Conservation (phyloP, 1,284 basidiomycete species). For the Trichosporon faecale region DNA sequence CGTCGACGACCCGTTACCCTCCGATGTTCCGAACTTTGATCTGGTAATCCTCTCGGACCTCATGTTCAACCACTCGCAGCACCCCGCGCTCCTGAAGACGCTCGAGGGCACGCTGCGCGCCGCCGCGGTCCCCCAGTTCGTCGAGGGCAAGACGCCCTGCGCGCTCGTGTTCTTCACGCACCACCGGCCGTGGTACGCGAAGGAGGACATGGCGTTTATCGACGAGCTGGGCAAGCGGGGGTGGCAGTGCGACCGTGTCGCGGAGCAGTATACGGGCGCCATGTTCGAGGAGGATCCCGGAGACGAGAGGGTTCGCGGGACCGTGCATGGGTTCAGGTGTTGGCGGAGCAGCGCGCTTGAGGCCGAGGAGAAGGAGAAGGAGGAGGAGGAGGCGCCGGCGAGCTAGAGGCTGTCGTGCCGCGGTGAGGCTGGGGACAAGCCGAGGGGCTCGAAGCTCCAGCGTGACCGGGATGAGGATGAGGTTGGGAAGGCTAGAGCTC, state of each 20-base stretch:
- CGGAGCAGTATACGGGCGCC: slow-evolving; percentile 66
- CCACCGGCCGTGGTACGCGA: slow-evolving; percentile 79
- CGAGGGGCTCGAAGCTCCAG: background rate
- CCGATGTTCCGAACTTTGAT: slow-evolving; percentile 58
- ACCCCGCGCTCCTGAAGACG: slow-evolving; percentile 74
- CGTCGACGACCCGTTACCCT: background rate
- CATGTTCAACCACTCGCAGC: slow-evolving; percentile 60
- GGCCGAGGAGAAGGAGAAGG: slow-evolving; percentile 16
- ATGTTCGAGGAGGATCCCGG: slow-evolving; percentile 87
- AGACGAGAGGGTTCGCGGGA: slow-evolving; percentile 57
- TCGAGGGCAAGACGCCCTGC: slow-evolving; percentile 52
- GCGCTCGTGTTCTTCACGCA: slow-evolving; percentile 90
- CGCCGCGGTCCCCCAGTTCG: slow-evolving; percentile 39
- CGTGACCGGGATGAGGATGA: background rate
- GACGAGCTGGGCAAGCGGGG: slow-evolving; percentile 48
- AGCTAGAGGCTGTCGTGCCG: background rate
- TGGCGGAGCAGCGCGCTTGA: slow-evolving; percentile 30
- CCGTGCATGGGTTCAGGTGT: slow-evolving; percentile 62
- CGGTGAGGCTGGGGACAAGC: background rate
- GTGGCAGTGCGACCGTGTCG: slow-evolving; percentile 76
- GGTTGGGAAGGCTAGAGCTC: too few relatives aligned
- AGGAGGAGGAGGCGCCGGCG: background rate
- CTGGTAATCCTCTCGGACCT: slow-evolving; percentile 87
- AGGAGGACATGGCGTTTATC: slow-evolving; percentile 84
- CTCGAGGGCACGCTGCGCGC: slow-evolving; percentile 59